Evolutionary conservation across 176 grass and related monocot species (phyloP).

Genomic region (Avena eriantha): DNA sequence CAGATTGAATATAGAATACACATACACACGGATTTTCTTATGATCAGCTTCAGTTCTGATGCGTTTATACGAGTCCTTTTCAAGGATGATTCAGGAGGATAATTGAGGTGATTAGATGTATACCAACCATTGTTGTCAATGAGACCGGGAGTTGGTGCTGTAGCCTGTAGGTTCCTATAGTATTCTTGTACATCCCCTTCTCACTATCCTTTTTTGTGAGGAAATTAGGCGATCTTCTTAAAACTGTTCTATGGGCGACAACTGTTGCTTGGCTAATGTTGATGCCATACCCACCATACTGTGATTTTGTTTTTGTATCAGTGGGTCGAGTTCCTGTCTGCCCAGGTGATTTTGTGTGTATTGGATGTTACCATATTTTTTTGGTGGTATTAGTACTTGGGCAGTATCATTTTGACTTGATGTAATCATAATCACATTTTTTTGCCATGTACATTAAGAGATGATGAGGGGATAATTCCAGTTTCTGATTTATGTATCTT

Average conservation of each 20-base stretch:
- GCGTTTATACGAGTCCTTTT: conserved; percentile 14
- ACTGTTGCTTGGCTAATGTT: conserved; percentile 18
- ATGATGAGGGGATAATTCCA: background rate
- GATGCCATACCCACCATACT: background rate
- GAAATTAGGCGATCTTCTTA: conserved; percentile 8
- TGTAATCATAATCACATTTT: background rate
- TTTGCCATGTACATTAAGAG: background rate
- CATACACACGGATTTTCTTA: conserved; percentile 27
- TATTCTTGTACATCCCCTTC: conserved; percentile 42
- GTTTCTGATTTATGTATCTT: background rate
- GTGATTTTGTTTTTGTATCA: background rate
- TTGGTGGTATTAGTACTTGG: too few relatives aligned
- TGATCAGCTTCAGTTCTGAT: background rate
- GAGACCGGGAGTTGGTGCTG: conserved; percentile 24
- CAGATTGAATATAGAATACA: conserved; percentile 24
- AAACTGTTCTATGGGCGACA: background rate
- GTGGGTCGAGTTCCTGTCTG: background rate
- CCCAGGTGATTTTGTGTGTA: background rate
- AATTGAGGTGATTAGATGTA: conserved; percentile 40
- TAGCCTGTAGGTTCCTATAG: conserved; percentile 39
- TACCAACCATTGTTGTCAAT: conserved; percentile 17
- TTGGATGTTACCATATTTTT: too few relatives aligned
- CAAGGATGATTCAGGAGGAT: conserved; percentile 34
- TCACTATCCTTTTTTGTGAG: background rate
- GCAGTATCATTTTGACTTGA: background rate